phyloP scores from a whole-genome alignment of 1,284 basidiomycete species.

The Marasmius sp. region DNA sequence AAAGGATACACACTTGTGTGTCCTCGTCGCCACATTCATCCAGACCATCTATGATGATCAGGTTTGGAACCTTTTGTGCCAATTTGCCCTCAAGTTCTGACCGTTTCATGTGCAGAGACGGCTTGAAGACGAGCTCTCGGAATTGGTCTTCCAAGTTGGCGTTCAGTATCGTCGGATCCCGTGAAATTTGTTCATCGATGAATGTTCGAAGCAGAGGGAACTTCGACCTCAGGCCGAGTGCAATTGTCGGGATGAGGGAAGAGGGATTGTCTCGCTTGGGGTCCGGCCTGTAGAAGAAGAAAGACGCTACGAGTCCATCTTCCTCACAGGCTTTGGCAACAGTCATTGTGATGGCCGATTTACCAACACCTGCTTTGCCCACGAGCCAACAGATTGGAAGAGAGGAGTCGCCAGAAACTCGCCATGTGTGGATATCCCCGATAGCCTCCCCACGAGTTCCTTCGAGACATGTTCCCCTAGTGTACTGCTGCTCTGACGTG shows the following conservation, averaged over 20 bases:
- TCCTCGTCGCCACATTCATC: neutral
- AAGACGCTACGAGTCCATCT: slow-evolving; percentile 8
- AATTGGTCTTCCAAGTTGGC: slow-evolving; percentile 2
- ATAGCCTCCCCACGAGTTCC: slow-evolving; percentile 14
- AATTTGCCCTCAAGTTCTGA: neutral
- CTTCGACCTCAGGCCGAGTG: neutral
- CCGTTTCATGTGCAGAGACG: too few relatives aligned
- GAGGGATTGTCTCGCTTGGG: neutral
- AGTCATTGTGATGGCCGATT: slow-evolving; percentile 18
- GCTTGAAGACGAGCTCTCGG: neutral
- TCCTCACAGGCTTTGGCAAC: slow-evolving; percentile 10
- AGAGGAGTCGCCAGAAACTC: neutral
- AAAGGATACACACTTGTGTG: neutral
- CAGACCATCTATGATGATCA: slow-evolving; percentile 4
- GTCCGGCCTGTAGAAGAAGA: slow-evolving; percentile 16
- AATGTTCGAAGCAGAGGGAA: neutral
- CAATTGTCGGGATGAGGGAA: neutral
- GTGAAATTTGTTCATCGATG: neutral
- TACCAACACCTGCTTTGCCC: slow-evolving; percentile 17
- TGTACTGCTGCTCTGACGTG: neutral
- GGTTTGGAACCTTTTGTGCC: neutral
- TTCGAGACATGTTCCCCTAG: slow-evolving; percentile 8
- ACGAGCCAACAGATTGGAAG: slow-evolving; percentile 14
- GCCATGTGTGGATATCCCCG: slow-evolving; percentile 12
- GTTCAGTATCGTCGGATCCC: neutral